Conservation (phyloP, 164 flowering plant genomes). For the Malania oleifera region DNA sequence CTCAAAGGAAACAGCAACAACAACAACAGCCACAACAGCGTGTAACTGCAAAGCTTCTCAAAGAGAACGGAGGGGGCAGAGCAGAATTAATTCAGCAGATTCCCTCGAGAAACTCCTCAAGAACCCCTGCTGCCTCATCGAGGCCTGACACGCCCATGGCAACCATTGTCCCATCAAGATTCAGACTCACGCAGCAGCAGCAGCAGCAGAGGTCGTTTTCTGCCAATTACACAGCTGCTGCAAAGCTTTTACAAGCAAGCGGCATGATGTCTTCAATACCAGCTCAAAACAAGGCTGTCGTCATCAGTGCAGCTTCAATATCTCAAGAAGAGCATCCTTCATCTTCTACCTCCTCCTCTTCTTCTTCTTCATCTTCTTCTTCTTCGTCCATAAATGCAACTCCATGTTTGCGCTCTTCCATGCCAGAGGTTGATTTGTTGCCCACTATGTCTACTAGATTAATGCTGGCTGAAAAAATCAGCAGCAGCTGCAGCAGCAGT, state of each 20-base stretch:
- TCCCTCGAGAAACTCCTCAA: background rate
- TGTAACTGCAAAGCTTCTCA: conserved; percentile 12
- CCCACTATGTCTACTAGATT: conserved; percentile 17
- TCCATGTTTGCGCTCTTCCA: conserved; percentile 11
- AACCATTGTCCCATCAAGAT: conserved; percentile 12
- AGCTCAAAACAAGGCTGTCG: background rate
- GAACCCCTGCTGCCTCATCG: background rate
- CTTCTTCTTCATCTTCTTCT: no score
- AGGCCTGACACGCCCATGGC: conserved; percentile 25
- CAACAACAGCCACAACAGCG: no score
- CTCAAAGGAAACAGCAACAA: conserved; percentile 13
- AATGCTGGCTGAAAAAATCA: conserved; percentile 12
- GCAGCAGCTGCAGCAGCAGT: background rate
- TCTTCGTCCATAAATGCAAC: no score
- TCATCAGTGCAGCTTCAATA: no score
- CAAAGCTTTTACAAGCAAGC: conserved; percentile 24
- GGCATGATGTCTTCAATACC: conserved; percentile 14
- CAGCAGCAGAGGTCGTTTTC: no score
- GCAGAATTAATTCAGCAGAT: background rate
- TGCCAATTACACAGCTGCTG: conserved; percentile 28
- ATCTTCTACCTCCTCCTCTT: no score
- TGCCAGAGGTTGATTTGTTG: conserved; percentile 21
- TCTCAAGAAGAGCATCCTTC: no score
- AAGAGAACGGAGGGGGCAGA: conserved; percentile 19
- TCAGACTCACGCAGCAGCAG: background rate